These are phyloP conservation scores for Prunus padus DNA, from an alignment of 306 rosid genomes.

Conservation along the genomic window DNA sequence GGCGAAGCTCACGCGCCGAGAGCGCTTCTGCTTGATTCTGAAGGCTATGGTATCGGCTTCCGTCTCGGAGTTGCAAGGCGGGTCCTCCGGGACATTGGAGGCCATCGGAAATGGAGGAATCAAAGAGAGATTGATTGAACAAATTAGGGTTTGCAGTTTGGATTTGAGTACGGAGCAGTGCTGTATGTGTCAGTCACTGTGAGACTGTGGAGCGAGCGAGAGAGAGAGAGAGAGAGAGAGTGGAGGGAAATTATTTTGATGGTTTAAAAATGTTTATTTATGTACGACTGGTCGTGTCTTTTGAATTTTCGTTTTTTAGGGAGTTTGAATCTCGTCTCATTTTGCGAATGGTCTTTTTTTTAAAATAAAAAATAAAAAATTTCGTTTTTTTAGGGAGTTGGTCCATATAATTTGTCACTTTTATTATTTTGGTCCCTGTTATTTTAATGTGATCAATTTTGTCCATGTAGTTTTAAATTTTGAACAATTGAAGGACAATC, in stretches of 20 bases:
- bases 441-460: no score
- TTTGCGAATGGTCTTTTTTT: not conserved
- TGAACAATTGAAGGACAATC: no score
- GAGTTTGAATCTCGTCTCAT: not conserved
- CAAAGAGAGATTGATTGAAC: not conserved
- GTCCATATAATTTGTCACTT: no score
- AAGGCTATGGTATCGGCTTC: constrained; percentile 51
- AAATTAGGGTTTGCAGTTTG: constrained; percentile 24
- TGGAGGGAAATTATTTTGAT: constrained; percentile 20
- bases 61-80: constrained; percentile 48
- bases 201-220: not conserved
- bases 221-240: not conserved
- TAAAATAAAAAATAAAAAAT: no score
- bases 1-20: constrained; percentile 94
- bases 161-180: not conserved
- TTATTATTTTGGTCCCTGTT: no score
- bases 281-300: not conserved
- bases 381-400: no score
- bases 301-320: not conserved
- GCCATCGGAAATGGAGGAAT: constrained; percentile 39
- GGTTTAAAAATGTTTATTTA: constrained; percentile 8
- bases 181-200: not conserved
- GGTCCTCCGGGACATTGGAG: constrained; percentile 35
- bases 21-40: constrained; percentile 46
- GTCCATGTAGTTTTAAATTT: no score